A percentile compares a stretch with the other conserved stretches of the same genome.
Evolutionary conservation across 2,329 filamentous ascomycete genomes (phyloP).

Genomic region (Didymella glomerata): DNA sequence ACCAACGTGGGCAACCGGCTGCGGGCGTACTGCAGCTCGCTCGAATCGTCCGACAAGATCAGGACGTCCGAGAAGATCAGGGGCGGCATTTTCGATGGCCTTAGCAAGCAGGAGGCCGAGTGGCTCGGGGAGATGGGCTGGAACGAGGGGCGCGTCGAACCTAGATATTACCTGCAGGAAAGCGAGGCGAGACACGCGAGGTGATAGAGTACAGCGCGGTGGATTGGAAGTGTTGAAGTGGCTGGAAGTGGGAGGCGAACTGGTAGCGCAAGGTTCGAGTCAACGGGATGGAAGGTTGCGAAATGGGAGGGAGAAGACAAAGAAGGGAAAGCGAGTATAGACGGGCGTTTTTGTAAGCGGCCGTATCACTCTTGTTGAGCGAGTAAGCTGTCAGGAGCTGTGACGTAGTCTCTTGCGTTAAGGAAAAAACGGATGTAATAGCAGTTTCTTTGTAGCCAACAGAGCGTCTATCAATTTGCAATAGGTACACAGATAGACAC

Average conservation of each 20-base stretch:
- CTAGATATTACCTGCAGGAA: neutral
- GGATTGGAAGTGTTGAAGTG: neutral
- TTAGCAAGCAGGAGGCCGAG: neutral
- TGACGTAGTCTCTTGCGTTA: no score
- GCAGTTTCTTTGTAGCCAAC: no score
- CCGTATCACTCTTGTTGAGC: no score
- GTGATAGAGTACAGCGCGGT: neutral
- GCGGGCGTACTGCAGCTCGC: neutral
- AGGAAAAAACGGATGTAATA: no score
- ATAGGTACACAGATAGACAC: no score
- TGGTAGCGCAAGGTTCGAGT: no score
- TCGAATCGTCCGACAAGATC: neutral
- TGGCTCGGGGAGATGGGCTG: neutral
- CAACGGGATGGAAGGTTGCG: no score
- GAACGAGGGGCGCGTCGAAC: neutral
- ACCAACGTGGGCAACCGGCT: neutral
- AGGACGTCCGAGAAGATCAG: neutral
- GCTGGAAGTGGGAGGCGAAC: neutral
- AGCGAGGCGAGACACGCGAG: neutral
- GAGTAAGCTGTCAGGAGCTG: no score
- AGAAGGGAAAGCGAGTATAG: no score
- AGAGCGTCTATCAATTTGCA: neutral
- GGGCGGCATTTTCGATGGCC: neutral
- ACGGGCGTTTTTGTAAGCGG: no score
- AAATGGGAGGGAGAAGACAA: no score